phyloP scores from a whole-genome alignment of 257 asterid genomes.

The Nicotiana benthamiana region DNA sequence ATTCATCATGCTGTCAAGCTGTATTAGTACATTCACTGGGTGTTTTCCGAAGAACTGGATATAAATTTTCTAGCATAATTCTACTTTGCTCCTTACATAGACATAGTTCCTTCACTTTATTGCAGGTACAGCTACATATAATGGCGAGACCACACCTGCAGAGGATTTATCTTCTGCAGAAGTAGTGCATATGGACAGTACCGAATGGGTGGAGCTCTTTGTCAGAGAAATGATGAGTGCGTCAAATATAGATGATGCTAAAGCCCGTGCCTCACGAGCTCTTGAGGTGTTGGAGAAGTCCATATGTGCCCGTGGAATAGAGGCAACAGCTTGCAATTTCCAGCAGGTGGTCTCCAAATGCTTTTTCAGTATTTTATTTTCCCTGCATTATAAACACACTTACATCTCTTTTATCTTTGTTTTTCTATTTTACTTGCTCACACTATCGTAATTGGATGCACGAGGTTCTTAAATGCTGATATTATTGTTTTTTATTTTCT shows the following conservation, averaged over 20 bases:
- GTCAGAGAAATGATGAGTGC: constrained; percentile 41
- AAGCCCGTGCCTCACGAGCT: constrained; percentile 35
- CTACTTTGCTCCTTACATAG: background rate
- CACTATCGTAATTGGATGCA: no score
- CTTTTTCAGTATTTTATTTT: background rate
- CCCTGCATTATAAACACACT: background rate
- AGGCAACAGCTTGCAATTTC: constrained; percentile 46
- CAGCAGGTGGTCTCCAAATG: constrained; percentile 41
- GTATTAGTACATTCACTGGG: background rate
- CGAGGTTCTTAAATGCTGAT: no score
- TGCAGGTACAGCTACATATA: constrained; percentile 26
- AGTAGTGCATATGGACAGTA: constrained; percentile 17
- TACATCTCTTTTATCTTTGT: background rate
- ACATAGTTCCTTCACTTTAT: background rate
- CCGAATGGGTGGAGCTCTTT: constrained; percentile 41
- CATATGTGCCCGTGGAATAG: constrained; percentile 31
- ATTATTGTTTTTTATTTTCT: background rate
- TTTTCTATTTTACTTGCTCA: no score
- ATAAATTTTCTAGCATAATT: background rate
- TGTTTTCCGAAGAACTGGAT: background rate
- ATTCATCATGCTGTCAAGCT: background rate
- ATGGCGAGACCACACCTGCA: constrained; percentile 26
- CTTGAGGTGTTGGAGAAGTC: constrained; percentile 39
- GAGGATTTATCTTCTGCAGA: constrained; percentile 22
- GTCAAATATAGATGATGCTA: constrained; percentile 34